These are phyloP conservation scores for Ceratobasidium papillatum DNA, from an alignment of 1,284 basidiomycete genomes.

Conservation along the genomic window DNA sequence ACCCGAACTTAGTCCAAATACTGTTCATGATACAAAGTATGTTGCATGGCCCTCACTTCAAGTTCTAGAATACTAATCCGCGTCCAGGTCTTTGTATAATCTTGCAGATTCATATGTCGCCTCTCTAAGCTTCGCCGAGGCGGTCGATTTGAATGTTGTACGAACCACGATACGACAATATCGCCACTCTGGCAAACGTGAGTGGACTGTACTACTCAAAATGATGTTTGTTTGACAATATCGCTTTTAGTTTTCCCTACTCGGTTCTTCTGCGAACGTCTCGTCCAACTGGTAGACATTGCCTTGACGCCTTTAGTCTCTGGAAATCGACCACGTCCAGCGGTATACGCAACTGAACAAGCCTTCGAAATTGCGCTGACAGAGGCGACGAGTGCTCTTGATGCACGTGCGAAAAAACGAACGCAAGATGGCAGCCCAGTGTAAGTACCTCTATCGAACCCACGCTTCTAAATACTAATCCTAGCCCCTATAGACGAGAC, in stretches of 20 bases:
- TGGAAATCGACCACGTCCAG: conserved; percentile 19
- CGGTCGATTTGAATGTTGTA: conserved; percentile 32
- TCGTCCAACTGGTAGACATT: conserved; percentile 31
- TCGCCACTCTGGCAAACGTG: conserved; percentile 25
- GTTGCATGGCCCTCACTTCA: background rate
- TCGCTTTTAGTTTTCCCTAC: conserved; percentile 34
- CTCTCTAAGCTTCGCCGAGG: conserved; percentile 18
- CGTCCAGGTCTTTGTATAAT: conserved; percentile 19
- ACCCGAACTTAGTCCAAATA: background rate
- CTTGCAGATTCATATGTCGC: conserved; percentile 25
- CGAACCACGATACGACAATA: conserved; percentile 19
- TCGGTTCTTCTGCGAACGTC: conserved; percentile 33
- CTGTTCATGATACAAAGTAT: conserved; percentile 23
- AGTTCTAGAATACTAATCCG: background rate
- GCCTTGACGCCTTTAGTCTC: conserved; percentile 14
- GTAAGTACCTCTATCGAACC: conserved; percentile 2
- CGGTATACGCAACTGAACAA: conserved; percentile 1
- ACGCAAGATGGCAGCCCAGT: conserved; percentile 12
- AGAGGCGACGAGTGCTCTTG: conserved; percentile 5
- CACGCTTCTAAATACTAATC: background rate
- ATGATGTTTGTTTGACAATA: no score
- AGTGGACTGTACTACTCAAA: background rate
- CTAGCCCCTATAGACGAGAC: conserved; percentile 1
- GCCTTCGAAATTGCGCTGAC: conserved; percentile 14
- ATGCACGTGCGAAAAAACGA: conserved; percentile 36